Evolutionary conservation across 1,284 basidiomycete species (phyloP).

Genomic region (Tylopilus orsonianus): DNA sequence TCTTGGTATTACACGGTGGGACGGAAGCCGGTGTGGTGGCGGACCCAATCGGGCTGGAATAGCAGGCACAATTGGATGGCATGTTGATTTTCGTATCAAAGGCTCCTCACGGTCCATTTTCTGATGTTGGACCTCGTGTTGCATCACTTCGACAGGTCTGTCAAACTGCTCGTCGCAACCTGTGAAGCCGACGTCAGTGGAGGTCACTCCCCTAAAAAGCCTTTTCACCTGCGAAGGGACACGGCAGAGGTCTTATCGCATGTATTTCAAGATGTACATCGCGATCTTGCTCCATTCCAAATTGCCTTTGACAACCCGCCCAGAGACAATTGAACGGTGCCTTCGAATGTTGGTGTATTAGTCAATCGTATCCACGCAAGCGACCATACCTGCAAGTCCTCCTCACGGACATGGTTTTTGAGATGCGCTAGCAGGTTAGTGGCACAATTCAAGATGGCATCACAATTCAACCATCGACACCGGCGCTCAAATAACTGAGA

Average conservation of each 20-base stretch:
- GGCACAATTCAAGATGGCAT: conserved; percentile 51
- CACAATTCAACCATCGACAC: conserved; percentile 64
- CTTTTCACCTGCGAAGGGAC: conserved; percentile 30
- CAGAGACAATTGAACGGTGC: conserved; percentile 27
- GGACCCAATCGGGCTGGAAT: conserved; percentile 33
- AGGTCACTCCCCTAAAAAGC: not conserved
- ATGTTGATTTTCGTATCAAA: conserved; percentile 37
- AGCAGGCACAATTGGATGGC: conserved; percentile 36
- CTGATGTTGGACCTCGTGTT: conserved; percentile 28
- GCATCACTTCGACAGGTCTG: conserved; percentile 31
- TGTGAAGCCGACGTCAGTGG: conserved; percentile 13
- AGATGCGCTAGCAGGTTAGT: conserved; percentile 52
- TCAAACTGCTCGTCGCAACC: conserved; percentile 28
- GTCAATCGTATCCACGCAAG: not conserved
- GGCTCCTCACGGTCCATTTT: conserved; percentile 38
- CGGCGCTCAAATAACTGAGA: conserved; percentile 45
- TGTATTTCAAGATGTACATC: conserved; percentile 27
- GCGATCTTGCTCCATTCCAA: conserved; percentile 19
- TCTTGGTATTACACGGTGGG: conserved; percentile 47
- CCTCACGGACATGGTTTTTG: conserved; percentile 43
- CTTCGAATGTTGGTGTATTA: conserved; percentile 13
- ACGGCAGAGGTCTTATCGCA: conserved; percentile 29
- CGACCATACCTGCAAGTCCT: conserved; percentile 33
- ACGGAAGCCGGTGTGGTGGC: conserved; percentile 43
- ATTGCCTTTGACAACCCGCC: conserved; percentile 22